A percentile compares a stretch with the other conserved stretches of the same genome.
phyloP scores from a whole-genome alignment of 179 eudicot genomes.

The Gypsophila paniculata region DNA sequence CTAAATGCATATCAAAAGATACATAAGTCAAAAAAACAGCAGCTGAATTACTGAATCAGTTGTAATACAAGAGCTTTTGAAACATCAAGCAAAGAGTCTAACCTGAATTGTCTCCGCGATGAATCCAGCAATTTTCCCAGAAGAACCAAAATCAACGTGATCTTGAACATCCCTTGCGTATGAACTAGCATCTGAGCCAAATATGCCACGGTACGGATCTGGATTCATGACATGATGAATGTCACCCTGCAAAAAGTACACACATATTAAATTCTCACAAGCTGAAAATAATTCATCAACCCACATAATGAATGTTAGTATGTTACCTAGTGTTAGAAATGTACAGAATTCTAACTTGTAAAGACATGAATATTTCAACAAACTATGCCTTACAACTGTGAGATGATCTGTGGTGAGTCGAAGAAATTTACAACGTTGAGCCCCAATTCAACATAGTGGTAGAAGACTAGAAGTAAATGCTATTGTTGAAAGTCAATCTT shows the following conservation, averaged over 20 bases:
- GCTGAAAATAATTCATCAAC: neutral
- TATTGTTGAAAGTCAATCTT: neutral
- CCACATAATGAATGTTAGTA: neutral
- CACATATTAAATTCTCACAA: neutral
- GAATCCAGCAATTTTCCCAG: slow-evolving; percentile 92
- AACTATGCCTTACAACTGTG: neutral
- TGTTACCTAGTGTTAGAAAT: neutral
- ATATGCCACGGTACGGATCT: slow-evolving; percentile 84
- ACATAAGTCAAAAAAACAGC: neutral
- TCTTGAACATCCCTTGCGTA: slow-evolving; percentile 93
- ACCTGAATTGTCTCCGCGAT: slow-evolving; percentile 99
- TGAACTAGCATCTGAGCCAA: slow-evolving; percentile 67
- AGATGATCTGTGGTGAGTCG: neutral
- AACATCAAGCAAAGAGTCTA: slow-evolving; percentile 3
- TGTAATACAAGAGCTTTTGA: slow-evolving; percentile 8
- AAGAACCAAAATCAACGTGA: slow-evolving; percentile 78
- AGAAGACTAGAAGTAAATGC: neutral
- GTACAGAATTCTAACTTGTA: neutral
- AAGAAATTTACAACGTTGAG: neutral
- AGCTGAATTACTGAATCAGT: neutral
- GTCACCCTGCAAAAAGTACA: slow-evolving; percentile 62
- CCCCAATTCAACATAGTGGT: neutral
- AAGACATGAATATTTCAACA: slow-evolving; percentile 5
- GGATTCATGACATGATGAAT: slow-evolving; percentile 94
- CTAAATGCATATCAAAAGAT: slow-evolving; percentile 32